phyloP scores from a whole-genome alignment of 1,139 yeast genomes.

The Zygosaccharomyces sapae region DNA sequence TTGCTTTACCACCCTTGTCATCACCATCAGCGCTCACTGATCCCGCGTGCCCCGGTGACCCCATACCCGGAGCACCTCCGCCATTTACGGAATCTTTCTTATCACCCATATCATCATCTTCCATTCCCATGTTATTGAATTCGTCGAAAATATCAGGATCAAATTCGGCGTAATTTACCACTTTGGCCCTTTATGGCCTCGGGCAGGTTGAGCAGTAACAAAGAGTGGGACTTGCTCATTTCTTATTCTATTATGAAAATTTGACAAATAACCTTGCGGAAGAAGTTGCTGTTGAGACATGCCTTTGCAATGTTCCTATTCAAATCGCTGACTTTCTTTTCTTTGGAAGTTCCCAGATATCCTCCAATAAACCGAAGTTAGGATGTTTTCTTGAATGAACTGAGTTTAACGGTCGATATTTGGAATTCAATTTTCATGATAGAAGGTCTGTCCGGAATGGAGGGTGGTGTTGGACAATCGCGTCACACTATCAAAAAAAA shows the following conservation, averaged over 20 bases:
- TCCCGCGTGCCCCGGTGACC: slow-evolving; percentile 9
- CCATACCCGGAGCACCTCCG: slow-evolving; percentile 13
- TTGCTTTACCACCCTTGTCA: slow-evolving; percentile 27
- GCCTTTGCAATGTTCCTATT: slow-evolving; percentile 3
- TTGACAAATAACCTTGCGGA: slow-evolving; percentile 75
- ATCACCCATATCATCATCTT: slow-evolving; percentile 8
- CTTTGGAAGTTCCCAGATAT: too few relatives aligned
- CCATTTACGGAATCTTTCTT: slow-evolving; percentile 9
- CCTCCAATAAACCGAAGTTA: too few relatives aligned
- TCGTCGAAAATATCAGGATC: slow-evolving; percentile 72
- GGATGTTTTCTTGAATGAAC: too few relatives aligned
- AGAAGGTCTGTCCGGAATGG: too few relatives aligned
- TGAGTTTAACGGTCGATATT: too few relatives aligned
- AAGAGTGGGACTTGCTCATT: slow-evolving; percentile 66
- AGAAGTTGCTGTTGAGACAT: slow-evolving; percentile 34
- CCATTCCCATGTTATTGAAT: slow-evolving; percentile 34
- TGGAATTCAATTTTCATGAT: too few relatives aligned
- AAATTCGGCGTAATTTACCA: slow-evolving; percentile 82
- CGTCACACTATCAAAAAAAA: too few relatives aligned
- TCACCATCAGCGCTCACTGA: slow-evolving; percentile 21
- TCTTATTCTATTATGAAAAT: slow-evolving; percentile 60
- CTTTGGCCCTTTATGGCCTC: slow-evolving; percentile 76
- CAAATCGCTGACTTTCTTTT: too few relatives aligned
- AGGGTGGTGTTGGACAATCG: too few relatives aligned
- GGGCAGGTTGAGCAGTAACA: slow-evolving; percentile 67